Conservation (phyloP, 2,329 filamentous ascomycete species). For the Xylariaceae sp. region DNA sequence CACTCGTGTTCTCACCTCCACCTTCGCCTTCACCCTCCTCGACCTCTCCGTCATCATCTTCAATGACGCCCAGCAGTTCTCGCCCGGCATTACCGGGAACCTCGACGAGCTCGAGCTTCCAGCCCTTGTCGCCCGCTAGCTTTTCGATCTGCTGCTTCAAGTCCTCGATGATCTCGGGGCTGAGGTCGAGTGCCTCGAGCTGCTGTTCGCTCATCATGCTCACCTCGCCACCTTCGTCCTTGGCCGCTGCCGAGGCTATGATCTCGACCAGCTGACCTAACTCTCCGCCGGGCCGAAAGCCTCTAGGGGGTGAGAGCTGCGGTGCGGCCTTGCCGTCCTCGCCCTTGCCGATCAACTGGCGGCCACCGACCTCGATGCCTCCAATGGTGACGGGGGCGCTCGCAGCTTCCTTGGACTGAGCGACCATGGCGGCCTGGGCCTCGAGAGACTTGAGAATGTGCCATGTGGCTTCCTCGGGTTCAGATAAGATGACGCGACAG, state of each 20-base stretch:
- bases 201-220: constrained; percentile 61
- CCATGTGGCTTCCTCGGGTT: constrained; percentile 44
- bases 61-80: constrained; percentile 64
- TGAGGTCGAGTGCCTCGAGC: constrained; percentile 63
- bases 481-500: constrained; percentile 66
- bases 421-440: constrained; percentile 35
- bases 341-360: constrained; percentile 44
- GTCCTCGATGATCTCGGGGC: constrained; percentile 63
- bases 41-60: constrained; percentile 56
- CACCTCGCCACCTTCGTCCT: constrained; percentile 58
- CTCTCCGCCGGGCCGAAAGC: constrained; percentile 31
- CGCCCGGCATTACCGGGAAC: constrained; percentile 48
- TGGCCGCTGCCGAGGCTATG: constrained; percentile 42
- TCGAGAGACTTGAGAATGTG: constrained; percentile 35
- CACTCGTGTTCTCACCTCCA: constrained; percentile 14
- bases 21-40: constrained; percentile 33
- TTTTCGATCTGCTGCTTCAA: constrained; percentile 65
- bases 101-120: constrained; percentile 79
- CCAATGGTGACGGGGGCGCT: constrained; percentile 42
- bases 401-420: constrained; percentile 22
- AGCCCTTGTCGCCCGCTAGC: constrained; percentile 66
- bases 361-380: constrained; percentile 50
- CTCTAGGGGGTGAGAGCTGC: constrained; percentile 43
- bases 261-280: constrained; percentile 37
- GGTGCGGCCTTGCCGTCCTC: constrained; percentile 45